phyloP scores from a whole-genome alignment of 495 filamentous ascomycete genomes.

The Penicillium egyptiacum region DNA sequence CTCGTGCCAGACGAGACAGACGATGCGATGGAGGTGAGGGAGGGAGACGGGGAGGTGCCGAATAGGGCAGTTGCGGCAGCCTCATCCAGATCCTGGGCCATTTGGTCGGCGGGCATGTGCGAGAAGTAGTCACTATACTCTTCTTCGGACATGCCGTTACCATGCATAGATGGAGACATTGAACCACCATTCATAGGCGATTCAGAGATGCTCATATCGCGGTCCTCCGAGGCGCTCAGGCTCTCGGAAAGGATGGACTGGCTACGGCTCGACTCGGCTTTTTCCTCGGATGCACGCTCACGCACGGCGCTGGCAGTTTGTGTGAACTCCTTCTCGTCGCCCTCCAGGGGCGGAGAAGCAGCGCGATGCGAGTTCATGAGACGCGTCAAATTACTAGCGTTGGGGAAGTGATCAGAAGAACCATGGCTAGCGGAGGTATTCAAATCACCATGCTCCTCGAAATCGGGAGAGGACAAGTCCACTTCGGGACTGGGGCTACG shows the following conservation, averaged over 20 bases:
- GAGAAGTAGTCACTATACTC: slow-evolving; percentile 47
- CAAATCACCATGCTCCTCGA: slow-evolving; percentile 67
- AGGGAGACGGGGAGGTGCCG: slow-evolving; percentile 49
- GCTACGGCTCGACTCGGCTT: slow-evolving; percentile 37
- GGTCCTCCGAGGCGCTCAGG: slow-evolving; percentile 34
- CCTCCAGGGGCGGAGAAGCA: slow-evolving; percentile 83
- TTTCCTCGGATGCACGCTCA: slow-evolving; percentile 63
- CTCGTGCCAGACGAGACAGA: slow-evolving; percentile 53
- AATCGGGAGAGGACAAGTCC: slow-evolving; percentile 83
- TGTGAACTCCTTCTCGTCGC: slow-evolving; percentile 95
- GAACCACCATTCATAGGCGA: slow-evolving; percentile 39
- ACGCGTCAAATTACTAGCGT: slow-evolving; percentile 37
- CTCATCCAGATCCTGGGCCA: slow-evolving; percentile 36
- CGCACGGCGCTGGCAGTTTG: slow-evolving; percentile 87
- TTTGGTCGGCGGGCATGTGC: slow-evolving; percentile 29
- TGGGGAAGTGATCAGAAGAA: slow-evolving; percentile 42
- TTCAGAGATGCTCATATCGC: slow-evolving; percentile 31
- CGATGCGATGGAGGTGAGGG: slow-evolving; percentile 46
- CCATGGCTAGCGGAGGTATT: slow-evolving; percentile 42
- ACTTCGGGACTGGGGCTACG: slow-evolving; percentile 89
- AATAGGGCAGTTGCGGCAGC: slow-evolving; percentile 42
- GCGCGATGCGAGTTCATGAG: slow-evolving; percentile 65
- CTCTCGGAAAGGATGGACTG: slow-evolving; percentile 41
- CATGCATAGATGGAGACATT: slow-evolving; percentile 34
- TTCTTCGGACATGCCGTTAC: slow-evolving; percentile 38